These are phyloP conservation scores for Teratosphaeria zuluensis DNA, from an alignment of 2,329 filamentous ascomycete genomes.

Conservation along the genomic window DNA sequence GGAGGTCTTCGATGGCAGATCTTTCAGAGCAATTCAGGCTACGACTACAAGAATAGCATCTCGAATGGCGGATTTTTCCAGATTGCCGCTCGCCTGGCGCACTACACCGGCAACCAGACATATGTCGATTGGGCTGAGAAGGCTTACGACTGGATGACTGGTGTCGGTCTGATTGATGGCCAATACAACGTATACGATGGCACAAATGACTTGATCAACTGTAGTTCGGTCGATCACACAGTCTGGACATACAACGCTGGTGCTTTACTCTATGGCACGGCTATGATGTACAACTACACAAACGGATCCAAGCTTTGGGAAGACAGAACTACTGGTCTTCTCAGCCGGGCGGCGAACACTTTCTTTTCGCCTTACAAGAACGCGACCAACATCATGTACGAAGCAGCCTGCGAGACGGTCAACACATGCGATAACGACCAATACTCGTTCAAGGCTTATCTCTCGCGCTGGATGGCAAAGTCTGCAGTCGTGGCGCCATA, in stretches of 20 bases:
- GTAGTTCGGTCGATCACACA: conserved; percentile 41
- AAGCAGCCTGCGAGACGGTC: conserved; percentile 55
- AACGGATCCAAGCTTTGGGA: conserved; percentile 42
- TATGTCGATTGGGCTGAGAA: conserved; percentile 68
- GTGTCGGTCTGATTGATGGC: conserved; percentile 41
- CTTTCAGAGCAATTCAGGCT: conserved; percentile 63
- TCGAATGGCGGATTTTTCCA: conserved; percentile 51
- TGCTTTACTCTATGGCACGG: conserved; percentile 45
- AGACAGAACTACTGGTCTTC: conserved; percentile 47
- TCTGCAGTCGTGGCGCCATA: conserved; percentile 35
- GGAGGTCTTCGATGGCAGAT: conserved; percentile 84
- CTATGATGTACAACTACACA: conserved; percentile 47
- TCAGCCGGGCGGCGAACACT: conserved; percentile 38
- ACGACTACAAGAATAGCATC: conserved; percentile 49
- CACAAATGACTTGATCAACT: conserved; percentile 42
- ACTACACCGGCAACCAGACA: conserved; percentile 69
- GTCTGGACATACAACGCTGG: conserved; percentile 51
- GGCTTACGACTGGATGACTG: conserved; percentile 49
- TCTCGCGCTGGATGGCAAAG: conserved; percentile 53
- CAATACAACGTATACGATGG: conserved; percentile 48
- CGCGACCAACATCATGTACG: conserved; percentile 49
- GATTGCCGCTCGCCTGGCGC: conserved; percentile 56
- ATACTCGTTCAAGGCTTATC: conserved; percentile 66
- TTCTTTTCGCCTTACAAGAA: conserved; percentile 48
- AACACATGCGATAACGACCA: conserved; percentile 60